These are phyloP conservation scores for Porphyrellus cyaneotinctus DNA, from an alignment of 768 basidiomycete species.

Conservation along the genomic window DNA sequence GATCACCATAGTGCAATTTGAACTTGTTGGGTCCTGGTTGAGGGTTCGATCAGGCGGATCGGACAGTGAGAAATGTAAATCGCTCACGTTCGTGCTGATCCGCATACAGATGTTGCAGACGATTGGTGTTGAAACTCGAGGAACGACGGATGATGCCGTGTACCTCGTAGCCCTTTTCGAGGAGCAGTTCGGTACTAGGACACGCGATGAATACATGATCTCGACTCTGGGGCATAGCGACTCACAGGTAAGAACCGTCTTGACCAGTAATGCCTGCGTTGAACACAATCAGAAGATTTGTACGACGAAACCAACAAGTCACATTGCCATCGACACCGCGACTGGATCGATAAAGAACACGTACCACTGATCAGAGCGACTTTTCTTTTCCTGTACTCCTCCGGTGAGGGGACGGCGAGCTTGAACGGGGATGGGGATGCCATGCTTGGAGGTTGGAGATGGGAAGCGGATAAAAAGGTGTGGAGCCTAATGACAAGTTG, in stretches of 20 bases:
- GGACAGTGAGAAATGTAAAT: not conserved
- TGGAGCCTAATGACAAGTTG: not conserved
- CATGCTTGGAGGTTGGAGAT: slow-evolving; percentile 12
- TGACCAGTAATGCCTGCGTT: slow-evolving; percentile 87
- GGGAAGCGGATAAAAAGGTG: not conserved
- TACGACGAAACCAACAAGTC: not conserved
- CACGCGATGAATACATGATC: slow-evolving; percentile 3
- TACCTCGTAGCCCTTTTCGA: slow-evolving; percentile 87
- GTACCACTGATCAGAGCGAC: slow-evolving; percentile 89
- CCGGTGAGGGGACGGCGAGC: slow-evolving; percentile 61
- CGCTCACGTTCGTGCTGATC: slow-evolving; percentile 87
- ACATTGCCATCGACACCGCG: not conserved
- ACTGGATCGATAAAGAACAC: slow-evolving; percentile 17
- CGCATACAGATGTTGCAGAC: slow-evolving; percentile 88
- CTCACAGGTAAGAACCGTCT: slow-evolving; percentile 92
- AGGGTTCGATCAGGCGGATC: slow-evolving; percentile 3
- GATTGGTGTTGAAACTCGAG: slow-evolving; percentile 96
- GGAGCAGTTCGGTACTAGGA: slow-evolving; percentile 72
- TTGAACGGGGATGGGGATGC: slow-evolving; percentile 34
- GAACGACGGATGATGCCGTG: slow-evolving; percentile 96
- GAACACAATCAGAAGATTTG: slow-evolving; percentile 7
- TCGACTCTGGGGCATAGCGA: slow-evolving; percentile 3
- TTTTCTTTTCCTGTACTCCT: slow-evolving; percentile 86
- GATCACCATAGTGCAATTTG: slow-evolving; percentile 87
- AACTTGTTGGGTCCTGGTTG: slow-evolving; percentile 64